phyloP scores from a whole-genome alignment of 768 basidiomycete genomes.

The Pulveroboletus frians region DNA sequence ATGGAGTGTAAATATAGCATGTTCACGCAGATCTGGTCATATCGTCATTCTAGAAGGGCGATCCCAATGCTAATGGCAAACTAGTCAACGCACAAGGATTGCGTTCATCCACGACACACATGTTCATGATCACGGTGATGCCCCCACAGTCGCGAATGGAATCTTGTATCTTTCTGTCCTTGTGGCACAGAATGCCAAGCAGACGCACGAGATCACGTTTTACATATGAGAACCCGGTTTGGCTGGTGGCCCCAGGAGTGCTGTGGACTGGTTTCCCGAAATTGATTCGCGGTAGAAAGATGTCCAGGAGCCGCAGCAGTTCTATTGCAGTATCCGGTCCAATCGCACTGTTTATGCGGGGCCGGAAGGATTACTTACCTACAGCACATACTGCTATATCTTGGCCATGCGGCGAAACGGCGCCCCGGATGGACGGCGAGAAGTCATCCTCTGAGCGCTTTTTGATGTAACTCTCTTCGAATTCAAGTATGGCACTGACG shows the following conservation, averaged over 20 bases:
- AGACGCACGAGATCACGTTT: slow-evolving; percentile 89
- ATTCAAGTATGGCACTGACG: slow-evolving; percentile 49
- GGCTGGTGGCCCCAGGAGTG: slow-evolving; percentile 30
- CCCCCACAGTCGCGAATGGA: slow-evolving; percentile 65
- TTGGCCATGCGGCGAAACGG: slow-evolving; percentile 34
- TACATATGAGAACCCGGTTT: slow-evolving; percentile 71
- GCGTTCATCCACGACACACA: slow-evolving; percentile 85
- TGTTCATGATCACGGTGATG: slow-evolving; percentile 76
- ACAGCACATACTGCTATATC: slow-evolving; percentile 53
- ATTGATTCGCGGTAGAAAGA: slow-evolving; percentile 81
- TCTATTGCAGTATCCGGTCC: slow-evolving; percentile 49
- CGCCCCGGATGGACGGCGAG: slow-evolving; percentile 42
- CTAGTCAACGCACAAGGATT: slow-evolving; percentile 75
- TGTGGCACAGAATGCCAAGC: slow-evolving; percentile 71
- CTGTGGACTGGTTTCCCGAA: slow-evolving; percentile 58
- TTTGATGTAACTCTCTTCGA: slow-evolving; percentile 31
- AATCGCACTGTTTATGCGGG: background rate
- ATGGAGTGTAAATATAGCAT: slow-evolving; percentile 80
- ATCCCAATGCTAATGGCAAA: background rate
- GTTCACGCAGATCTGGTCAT: slow-evolving; percentile 71
- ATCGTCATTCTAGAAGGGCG: slow-evolving; percentile 3
- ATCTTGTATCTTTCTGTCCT: slow-evolving; percentile 65
- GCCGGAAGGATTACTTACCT: slow-evolving; percentile 37
- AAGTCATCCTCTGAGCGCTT: slow-evolving; percentile 13
- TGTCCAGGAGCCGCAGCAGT: slow-evolving; percentile 66